A percentile compares a stretch with the other conserved stretches of the same genome.
These are phyloP conservation scores for Eucalyptus grandis DNA, from an alignment of 345 rosid genomes.

Conservation along the genomic window DNA sequence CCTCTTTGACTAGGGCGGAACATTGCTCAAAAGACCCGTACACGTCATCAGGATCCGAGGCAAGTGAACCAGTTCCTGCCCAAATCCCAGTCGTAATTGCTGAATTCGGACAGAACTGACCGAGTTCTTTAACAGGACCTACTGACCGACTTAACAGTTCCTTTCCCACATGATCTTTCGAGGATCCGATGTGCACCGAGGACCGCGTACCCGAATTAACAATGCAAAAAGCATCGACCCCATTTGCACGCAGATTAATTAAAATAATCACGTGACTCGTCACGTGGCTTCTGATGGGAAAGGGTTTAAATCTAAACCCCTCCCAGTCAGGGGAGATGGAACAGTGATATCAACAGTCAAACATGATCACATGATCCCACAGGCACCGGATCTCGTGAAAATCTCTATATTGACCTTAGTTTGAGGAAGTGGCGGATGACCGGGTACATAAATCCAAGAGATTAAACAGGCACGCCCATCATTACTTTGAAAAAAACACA, in stretches of 20 bases:
- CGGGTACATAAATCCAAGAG: neutral
- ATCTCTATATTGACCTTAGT: neutral
- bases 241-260: neutral
- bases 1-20: neutral
- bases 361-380: slow-evolving; percentile 43
- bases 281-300: slow-evolving; percentile 20
- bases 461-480: neutral
- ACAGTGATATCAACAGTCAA: slow-evolving; percentile 19
- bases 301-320: neutral
- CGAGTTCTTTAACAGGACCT: neutral
- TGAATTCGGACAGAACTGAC: neutral
- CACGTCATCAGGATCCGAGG: neutral
- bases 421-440: neutral
- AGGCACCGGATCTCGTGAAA: slow-evolving; percentile 20
- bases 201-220: neutral
- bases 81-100: neutral
- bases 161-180: neutral
- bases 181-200: neutral
- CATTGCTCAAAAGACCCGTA: neutral
- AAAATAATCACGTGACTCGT: slow-evolving; percentile 20
- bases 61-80: neutral
- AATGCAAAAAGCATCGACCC: neutral
- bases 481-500: neutral
- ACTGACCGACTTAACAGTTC: neutral
- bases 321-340: neutral